Conservation (phyloP, 2,329 filamentous ascomycete species). For the Ceratocystis huliohia region DNA sequence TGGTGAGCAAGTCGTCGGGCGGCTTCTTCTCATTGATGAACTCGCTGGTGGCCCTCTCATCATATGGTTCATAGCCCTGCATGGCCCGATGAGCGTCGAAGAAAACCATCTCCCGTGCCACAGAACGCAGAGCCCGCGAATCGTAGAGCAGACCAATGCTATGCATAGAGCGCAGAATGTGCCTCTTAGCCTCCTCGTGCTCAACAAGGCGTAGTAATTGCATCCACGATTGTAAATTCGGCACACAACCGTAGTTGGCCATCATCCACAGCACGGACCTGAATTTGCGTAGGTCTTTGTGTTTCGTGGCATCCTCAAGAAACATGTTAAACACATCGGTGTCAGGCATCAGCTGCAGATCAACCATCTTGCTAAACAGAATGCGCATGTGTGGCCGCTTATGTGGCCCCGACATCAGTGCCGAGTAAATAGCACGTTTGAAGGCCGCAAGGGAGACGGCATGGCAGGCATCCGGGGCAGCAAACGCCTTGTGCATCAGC, state of each 20-base stretch:
- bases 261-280: conserved; percentile 32
- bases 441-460: conserved; percentile 32
- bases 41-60: neutral
- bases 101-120: conserved; percentile 34
- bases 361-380: conserved; percentile 31
- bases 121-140: conserved; percentile 27
- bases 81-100: conserved; percentile 34
- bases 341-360: conserved; percentile 33
- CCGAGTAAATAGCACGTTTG: conserved; percentile 35
- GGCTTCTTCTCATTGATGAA: conserved; percentile 3
- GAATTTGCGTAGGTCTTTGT: conserved; percentile 34
- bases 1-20: neutral
- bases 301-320: conserved; percentile 31
- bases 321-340: conserved; percentile 38
- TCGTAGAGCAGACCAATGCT: conserved; percentile 33
- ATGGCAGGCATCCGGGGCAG: conserved; percentile 27
- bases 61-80: conserved; percentile 24
- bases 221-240: conserved; percentile 37
- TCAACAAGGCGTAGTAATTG: conserved; percentile 42
- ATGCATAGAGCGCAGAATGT: conserved; percentile 37
- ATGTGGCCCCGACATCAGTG: conserved; percentile 26
- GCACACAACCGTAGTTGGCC: conserved; percentile 29
- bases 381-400: conserved; percentile 25
- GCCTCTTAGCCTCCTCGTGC: conserved; percentile 41
- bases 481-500: conserved; percentile 32